Evolutionary conservation across 345 rosid species (phyloP), one percentile per base, ranked within the genome.

Genomic region (Citrus hindsii): DNA sequence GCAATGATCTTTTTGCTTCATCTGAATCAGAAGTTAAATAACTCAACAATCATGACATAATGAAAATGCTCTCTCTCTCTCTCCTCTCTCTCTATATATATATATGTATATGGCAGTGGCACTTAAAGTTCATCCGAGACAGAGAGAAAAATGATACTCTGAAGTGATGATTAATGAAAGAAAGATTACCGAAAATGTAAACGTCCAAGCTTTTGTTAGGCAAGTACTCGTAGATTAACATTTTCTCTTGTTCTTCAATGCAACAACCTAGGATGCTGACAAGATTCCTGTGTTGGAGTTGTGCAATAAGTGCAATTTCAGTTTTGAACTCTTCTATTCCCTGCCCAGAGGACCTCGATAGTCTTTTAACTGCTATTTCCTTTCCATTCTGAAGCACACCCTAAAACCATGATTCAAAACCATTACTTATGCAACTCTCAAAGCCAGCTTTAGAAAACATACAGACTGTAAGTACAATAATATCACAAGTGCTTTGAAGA

Each of bases 251-350:
- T 69, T 42, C 79, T 22, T 85, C 55, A 42, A 80, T 70, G 38
- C 89, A 87, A 53, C 88, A 92, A 21, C 95, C 95, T 1, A 93
- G 51, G 46, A 90, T 89, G 81, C 84, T 89, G n/a, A 90, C 92
- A 53, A 92, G 94, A 67, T 93, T 92, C 18, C 89, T 80, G 77
- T 93, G 97, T 67, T 93, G 97, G 76, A 93, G 87, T 53, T 86
- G 91, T 9, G 90, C 85, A 81, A 88, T 83, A 64, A 88, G 28
- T 2, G 19, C 10, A 5, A 85, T 82, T 76, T 87, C 87, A 53
- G 80, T 85, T 63, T 81, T 82, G 76, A 88, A 86, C 77, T 88
- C 87, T 42, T 70, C 46, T 2, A 79, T 69, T 35, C 89, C 89
- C 83, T 86, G 70, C 13, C 77, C 70, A 5, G 77, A 75, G 80